A percentile compares a stretch with the other conserved stretches of the same genome.
Evolutionary conservation across 169 alveolate genomes (phyloP).

Genomic region (Eimeria necatrix): DNA sequence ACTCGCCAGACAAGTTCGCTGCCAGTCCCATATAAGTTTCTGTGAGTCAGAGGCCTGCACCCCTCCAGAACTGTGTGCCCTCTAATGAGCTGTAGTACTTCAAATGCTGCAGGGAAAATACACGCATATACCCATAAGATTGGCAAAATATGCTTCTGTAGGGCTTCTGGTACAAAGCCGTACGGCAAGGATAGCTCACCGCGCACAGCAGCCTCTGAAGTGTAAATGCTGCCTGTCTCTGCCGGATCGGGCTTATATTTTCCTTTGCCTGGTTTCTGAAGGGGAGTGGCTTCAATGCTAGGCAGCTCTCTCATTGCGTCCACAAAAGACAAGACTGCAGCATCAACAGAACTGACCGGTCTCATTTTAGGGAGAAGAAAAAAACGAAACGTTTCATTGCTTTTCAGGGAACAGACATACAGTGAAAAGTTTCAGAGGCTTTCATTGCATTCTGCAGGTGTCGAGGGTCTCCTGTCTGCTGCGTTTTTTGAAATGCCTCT

Average conservation of each 20-base stretch:
- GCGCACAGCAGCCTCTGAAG: conserved; percentile 38
- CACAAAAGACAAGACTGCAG: conserved; percentile 33
- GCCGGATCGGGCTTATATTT: conserved; percentile 39
- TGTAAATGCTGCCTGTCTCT: conserved; percentile 41
- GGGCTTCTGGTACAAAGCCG: neutral
- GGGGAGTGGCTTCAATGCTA: conserved; percentile 38
- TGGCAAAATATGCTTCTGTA: neutral
- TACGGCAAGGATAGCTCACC: neutral
- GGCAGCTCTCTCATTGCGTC: conserved; percentile 61
- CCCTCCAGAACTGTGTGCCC: conserved; percentile 47
- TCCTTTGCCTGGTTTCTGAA: conserved; percentile 28
- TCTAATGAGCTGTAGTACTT: conserved; percentile 50
- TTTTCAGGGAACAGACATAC: neutral
- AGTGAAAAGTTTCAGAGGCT: neutral
- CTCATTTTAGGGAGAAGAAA: no score
- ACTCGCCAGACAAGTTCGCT: conserved; percentile 47
- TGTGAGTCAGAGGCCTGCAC: conserved; percentile 51
- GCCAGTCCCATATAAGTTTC: conserved; percentile 34
- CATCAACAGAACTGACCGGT: neutral
- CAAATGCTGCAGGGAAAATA: conserved; percentile 20
- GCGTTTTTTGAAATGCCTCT: conserved; percentile 23
- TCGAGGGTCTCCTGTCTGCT: conserved; percentile 35
- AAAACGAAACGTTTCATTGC: no score
- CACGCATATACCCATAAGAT: neutral
- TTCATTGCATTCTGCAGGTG: conserved; percentile 60